Base-by-base conservation (phyloP, 2,329 filamentous ascomycete species). In the Colletotrichum sublineola region DNA sequence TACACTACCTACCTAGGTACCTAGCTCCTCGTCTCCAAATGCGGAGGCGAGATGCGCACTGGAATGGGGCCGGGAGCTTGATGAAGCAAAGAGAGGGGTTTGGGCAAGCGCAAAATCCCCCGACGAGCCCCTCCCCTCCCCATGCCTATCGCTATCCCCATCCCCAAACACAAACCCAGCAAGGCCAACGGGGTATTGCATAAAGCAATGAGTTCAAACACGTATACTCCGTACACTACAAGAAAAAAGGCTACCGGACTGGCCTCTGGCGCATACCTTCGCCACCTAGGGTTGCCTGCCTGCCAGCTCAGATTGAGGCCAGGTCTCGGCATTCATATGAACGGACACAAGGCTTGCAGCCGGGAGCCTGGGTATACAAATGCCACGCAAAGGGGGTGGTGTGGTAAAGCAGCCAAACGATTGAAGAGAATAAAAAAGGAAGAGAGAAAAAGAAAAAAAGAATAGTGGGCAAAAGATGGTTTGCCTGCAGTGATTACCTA, bases 11-110 rank as follows among this genome's bases (percentile, higher is more conserved):
- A 11, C 9, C 36, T 38, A 11, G 36, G 36, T 38, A 38, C 38
- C 7, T 44, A 63, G 52, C 69, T 69, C 46, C 36, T 63, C 52
- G 53, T 68, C 69, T 69, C 60, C 69, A 69, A 69, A 68, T 72
- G 65, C 69, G 58, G 69, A 68, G 65, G 68, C 65, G 58, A 68
- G 65, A 72, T 60, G 56, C 38, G 50, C 38, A 31, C 58, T 64
- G 44, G 53, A 68, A 60, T 64, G 65, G 42, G 18, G 18, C 53
- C 9, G 69, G 69, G 69, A 68, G 63, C 63, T 70, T 55, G 63
- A 42, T 24, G 31, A 58, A 53, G 33, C 50, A 20, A n/a, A 60
- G 65, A 63, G 65, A 67, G 69, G 65, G 46, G 58, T 64, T 44
- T 33, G 44, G 31, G 12, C 44, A 71, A 68, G 63, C 42, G 64